Evolutionary conservation across 2,329 filamentous ascomycete species (phyloP), one percentile per base, ranked within the genome.

Genomic region (Diaporthe citri): DNA sequence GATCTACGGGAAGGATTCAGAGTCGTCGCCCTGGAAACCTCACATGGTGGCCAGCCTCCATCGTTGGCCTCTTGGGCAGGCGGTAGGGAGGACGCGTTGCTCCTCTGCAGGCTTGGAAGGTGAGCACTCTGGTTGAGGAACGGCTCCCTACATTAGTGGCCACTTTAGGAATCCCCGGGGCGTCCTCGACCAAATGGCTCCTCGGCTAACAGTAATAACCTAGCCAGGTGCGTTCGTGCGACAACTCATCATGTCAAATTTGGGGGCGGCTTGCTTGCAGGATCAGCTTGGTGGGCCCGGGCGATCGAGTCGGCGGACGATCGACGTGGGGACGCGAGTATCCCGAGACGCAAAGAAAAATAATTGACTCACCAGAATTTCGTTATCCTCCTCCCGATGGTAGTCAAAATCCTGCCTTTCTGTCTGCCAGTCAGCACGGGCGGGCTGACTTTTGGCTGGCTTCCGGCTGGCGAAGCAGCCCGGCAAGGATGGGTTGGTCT

Each of bases 371-470:
- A 52, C n/a, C 46, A 25, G 46, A 43, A 10, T n/a, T 25, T 34
- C 28, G 7, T n/a, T n/a, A 25, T 31, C 25, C 25, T 31, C 25
- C 25, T 48, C 9, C 6, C 12, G 28, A n/a, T 39, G 39, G 41
- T 41, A 25, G 28, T 64, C 41, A 43, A 22, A 17, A 43, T 64
- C 60, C 60, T 64, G 3, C 41, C 5, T 39, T 9, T 57, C 36
- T 46, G 59, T 64, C 15, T 46, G 39, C 59, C 59, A 20, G 28
- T 36, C 62, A 48, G 64, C 64, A 64, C 13, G 46, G 64, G 22
- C 46, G 31, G 46, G 22, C 46, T 52, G 20, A 2, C 12, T 36
- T 51, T 34, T 13, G 62, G 60, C 60, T n/a, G 46, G n/a, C n/a
- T n/a, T n/a, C n/a, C n/a, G n/a, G n/a, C n/a, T n/a, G n/a, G n/a